Evolutionary conservation across 169 alveolate species (phyloP), one percentile per base, ranked within the genome.

Genomic region (Babesia ovis): DNA sequence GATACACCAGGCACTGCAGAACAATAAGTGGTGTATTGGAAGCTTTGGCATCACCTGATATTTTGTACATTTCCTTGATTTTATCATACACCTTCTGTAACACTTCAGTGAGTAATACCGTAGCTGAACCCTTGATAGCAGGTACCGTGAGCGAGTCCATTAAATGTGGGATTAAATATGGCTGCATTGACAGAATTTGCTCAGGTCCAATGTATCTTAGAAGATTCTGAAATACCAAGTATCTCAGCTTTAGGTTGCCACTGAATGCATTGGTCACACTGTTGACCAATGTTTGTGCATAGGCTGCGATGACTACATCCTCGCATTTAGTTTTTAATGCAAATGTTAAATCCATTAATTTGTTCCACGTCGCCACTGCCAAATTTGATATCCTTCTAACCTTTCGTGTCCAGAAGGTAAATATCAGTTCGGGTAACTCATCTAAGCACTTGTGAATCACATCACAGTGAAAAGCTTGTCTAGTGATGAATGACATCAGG

Each of bases 341-440:
- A 45, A 39, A 61, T 20, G 37, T 39, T 14, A 51, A 18, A 16
- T 74, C 70, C 67, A 74, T 61, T 12, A 64, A 50, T 41, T 59
- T 74, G 16, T 9, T 32, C 85, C 85, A 74, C 18, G 64, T 48
- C 3, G 51, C 16, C 29, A 74, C 55, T 8, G 85, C 58, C 4
- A 74, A 51, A 45, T 74, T 42, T 20, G 80, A 74, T 25, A 51
- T 50, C 42, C 76, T 0, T 45, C 85, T 74, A 29, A 66, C 62
- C 48, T 53, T 62, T 9, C 71, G 48, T 1, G 79, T 54, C 85
- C 85, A 74, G 51, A 48, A 61, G 18, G 58, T 74, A 29, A 74
- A 23, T 2, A 74, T 35, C 25, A 74, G 27, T 9, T 61, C 80
- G 8, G 62, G 62, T 22, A 71, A 50, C 29, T 71, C 72, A 4